Base-by-base conservation (phyloP, 306 rosid genomes). In the Lathyrus tuberosus region DNA sequence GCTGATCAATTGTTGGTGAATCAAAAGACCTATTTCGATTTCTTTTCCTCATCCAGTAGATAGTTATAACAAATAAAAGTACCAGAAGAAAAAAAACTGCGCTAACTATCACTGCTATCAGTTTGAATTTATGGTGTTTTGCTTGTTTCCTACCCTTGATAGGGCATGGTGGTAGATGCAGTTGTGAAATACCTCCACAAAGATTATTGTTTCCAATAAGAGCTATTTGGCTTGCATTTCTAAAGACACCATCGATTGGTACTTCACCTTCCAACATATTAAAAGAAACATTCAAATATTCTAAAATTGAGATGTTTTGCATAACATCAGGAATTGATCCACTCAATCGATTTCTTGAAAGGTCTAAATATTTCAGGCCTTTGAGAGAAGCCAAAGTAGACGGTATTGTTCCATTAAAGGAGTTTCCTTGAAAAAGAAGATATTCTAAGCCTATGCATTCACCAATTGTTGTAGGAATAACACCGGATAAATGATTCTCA, bases 401-500 rank as follows among this genome's bases (percentile, higher is more conserved):
- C 20, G 90, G 84, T 20, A 81, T 16, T 16, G 0, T 73, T 42
- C 81, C 82, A 4, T 22, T 37, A 20, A 86, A 78, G 4, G 20
- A 77, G 43, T 81, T 83, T 0, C 69, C 79, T n/a, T 76, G 51
- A 1, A 83, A 46, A 43, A 6, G 9, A 49, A 83, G 70, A 44
- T 26, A 16, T 13, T 76, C 84, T 18, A 86, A 28, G 22, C 47
- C 30, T 20, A 1, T 46, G 62, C 83, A 84, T 1, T 61, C 56
- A 15, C 75, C 72, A 6, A 84, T 74, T 2, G 31, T 56, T 70
- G 3, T 6, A 3, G 87, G 86, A 52, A 83, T 83, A 5, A 76
- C 60, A 22, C 81, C 59, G 1, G 46, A 65, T 4, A 83, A 26
- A 8, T 20, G 52, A 56, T 83, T 86, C 11, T 35, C 30, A 4